Percentiles rank a stretch among this genome's conserved stretches.
phyloP scores from a whole-genome alignment of 202 grass and related monocot genomes.

The Eragrostis tef region DNA sequence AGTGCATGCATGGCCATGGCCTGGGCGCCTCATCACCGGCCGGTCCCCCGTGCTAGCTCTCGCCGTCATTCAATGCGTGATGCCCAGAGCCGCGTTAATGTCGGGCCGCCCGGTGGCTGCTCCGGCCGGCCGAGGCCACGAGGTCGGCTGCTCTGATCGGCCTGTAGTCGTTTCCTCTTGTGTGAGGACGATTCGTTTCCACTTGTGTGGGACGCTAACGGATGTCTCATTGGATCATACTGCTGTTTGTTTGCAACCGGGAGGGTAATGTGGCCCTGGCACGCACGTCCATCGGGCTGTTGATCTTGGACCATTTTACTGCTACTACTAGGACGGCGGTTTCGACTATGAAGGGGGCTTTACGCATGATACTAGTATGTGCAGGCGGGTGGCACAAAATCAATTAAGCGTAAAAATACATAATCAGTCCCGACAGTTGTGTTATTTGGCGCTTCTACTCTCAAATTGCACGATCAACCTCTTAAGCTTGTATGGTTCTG shows the following conservation, averaged over 20 bases:
- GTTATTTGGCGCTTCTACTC: too few relatives aligned
- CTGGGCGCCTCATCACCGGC: too few relatives aligned
- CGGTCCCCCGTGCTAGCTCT: not conserved
- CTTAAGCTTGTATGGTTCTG: too few relatives aligned
- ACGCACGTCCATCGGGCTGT: not conserved
- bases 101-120: not conserved
- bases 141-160: not conserved
- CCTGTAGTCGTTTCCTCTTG: not conserved
- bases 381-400: too few relatives aligned
- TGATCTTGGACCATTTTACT: not conserved
- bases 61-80: constrained; percentile 42
- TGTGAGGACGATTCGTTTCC: not conserved
- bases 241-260: constrained; percentile 6
- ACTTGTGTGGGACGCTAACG: not conserved
- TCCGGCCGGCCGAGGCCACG: constrained; percentile 25
- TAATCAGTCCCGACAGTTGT: too few relatives aligned
- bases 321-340: not conserved
- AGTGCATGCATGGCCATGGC: constrained; percentile 22
- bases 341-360: not conserved
- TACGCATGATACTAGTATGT: not conserved
- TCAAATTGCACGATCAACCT: too few relatives aligned
- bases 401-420: too few relatives aligned
- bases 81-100: constrained; percentile 47
- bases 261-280: not conserved
- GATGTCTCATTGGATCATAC: not conserved